These are phyloP conservation scores for Eucalyptus curtisii DNA, from an alignment of 345 rosid genomes.

Conservation along the genomic window DNA sequence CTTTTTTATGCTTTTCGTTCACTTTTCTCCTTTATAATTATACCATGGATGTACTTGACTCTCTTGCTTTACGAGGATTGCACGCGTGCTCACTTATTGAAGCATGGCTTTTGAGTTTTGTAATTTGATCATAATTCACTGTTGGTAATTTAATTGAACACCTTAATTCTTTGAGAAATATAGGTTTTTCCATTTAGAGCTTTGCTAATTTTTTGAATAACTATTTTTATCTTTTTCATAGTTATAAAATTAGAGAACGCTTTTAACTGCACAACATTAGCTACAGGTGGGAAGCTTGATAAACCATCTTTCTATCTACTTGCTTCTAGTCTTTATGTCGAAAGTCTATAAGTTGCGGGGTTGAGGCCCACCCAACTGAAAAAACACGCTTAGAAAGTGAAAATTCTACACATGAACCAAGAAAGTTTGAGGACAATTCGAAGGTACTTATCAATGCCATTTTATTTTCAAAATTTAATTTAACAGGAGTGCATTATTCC, in stretches of 20 bases:
- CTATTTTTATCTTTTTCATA: not conserved
- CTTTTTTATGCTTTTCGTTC: not conserved
- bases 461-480: not conserved
- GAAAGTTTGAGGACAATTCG: not conserved
- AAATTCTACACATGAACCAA: not conserved
- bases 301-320: not conserved
- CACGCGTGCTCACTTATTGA: not conserved
- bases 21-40: not conserved
- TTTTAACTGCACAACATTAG: not conserved
- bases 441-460: not conserved
- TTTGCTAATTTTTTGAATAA: not conserved
- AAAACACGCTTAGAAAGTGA: not conserved
- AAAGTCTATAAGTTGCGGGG: not conserved
- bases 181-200: not conserved
- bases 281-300: not conserved
- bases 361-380: not conserved
- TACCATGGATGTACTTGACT: not conserved
- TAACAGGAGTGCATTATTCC: not conserved
- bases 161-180: not conserved
- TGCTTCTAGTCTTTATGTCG: not conserved
- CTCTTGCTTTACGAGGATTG: not conserved
- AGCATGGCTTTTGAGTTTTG: not conserved
- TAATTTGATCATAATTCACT: not conserved
- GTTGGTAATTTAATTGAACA: not conserved
- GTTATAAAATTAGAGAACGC: not conserved